Evolutionary conservation across 768 basidiomycete species (phyloP).

Genomic region (Tylopilus vinaceipallidus): DNA sequence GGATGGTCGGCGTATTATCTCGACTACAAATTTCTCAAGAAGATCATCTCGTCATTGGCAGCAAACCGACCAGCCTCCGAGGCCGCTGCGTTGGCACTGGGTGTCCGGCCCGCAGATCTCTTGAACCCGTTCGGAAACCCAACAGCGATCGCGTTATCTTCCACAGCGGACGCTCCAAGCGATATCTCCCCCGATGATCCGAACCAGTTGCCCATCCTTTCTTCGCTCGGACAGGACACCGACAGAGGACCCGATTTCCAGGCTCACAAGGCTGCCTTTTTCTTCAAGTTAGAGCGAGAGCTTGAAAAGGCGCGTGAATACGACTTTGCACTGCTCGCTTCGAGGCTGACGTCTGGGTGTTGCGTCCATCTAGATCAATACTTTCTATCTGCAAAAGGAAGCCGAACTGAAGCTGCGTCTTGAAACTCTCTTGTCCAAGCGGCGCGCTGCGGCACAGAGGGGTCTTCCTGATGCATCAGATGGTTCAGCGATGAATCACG

Average conservation of each 20-base stretch:
- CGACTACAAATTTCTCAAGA: constrained; percentile 98
- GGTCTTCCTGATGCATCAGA: constrained; percentile 67
- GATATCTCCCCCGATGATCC: constrained; percentile 37
- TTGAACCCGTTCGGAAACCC: constrained; percentile 34
- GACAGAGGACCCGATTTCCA: constrained; percentile 84
- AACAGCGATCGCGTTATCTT: constrained; percentile 29
- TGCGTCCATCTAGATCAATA: constrained; percentile 73
- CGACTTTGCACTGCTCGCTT: constrained; percentile 1
- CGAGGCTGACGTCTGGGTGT: constrained; percentile 2
- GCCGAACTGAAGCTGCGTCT: constrained; percentile 90
- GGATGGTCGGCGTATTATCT: constrained; percentile 96
- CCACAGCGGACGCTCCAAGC: constrained; percentile 11
- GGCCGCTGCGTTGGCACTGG: constrained; percentile 81
- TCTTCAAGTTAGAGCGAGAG: constrained; percentile 97
- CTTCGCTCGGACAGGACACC: constrained; percentile 60
- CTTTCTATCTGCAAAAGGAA: constrained; percentile 96
- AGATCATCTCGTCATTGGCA: constrained; percentile 94
- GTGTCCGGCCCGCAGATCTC: constrained; percentile 67
- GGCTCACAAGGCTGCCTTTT: constrained; percentile 96
- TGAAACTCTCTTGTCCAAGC: constrained; percentile 90
- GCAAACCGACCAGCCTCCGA: constrained; percentile 89
- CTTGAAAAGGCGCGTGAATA: constrained; percentile 78
- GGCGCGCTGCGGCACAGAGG: constrained; percentile 76
- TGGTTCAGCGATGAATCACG: constrained; percentile 56
- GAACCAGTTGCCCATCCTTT: constrained; percentile 56